Evolutionary conservation across 306 rosid genomes (phyloP).

Genomic region (Fragaria vesca): DNA sequence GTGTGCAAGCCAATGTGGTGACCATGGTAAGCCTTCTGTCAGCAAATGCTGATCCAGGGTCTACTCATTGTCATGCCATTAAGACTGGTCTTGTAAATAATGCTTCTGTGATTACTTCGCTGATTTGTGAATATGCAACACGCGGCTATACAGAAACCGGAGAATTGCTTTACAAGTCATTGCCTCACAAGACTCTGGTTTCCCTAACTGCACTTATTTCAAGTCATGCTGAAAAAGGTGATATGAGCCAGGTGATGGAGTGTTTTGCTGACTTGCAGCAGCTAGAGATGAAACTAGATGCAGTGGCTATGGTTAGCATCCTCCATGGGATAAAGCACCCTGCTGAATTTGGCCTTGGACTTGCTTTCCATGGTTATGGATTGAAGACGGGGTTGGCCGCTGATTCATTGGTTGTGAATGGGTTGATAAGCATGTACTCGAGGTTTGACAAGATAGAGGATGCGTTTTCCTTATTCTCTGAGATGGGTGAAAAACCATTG

Average conservation of each 20-base stretch:
- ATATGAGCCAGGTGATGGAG: constrained; percentile 41
- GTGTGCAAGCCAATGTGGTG: constrained; percentile 51
- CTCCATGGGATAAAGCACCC: constrained; percentile 63
- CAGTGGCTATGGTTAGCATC: constrained; percentile 64
- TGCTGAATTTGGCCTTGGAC: constrained; percentile 50
- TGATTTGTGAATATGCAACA: constrained; percentile 63
- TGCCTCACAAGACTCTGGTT: constrained; percentile 53
- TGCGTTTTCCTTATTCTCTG: constrained; percentile 48
- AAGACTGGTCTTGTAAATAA: constrained; percentile 50
- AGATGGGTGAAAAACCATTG: constrained; percentile 45
- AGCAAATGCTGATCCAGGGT: constrained; percentile 50
- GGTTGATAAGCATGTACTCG: constrained; percentile 75
- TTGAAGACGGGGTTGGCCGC: constrained; percentile 48
- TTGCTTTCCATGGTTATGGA: constrained; percentile 63
- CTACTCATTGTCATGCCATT: constrained; percentile 47
- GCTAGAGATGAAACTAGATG: constrained; percentile 56
- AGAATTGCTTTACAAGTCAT: constrained; percentile 40
- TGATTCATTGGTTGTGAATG: constrained; percentile 58
- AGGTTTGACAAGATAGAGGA: constrained; percentile 57
- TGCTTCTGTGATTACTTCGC: constrained; percentile 60
- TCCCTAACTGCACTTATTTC: constrained; percentile 64
- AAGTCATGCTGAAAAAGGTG: constrained; percentile 55
- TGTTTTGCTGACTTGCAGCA: constrained; percentile 45
- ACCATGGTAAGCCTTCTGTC: constrained; percentile 66
- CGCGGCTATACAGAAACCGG: constrained; percentile 44